phyloP scores from a whole-genome alignment of 2,329 filamentous ascomycete genomes.

The Calonectria honghensis region DNA sequence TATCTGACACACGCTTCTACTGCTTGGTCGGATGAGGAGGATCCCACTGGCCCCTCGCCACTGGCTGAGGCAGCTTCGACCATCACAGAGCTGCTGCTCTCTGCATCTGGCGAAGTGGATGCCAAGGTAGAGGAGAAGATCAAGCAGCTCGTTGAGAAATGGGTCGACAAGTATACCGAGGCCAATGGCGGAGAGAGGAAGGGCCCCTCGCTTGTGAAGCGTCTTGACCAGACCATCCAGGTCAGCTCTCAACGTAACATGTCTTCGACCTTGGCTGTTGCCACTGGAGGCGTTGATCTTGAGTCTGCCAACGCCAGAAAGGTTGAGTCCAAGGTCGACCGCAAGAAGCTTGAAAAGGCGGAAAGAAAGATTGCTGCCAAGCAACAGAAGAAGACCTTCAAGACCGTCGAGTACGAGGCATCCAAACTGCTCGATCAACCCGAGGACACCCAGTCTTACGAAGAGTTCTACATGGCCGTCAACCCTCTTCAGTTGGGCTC shows the following conservation, averaged over 20 bases:
- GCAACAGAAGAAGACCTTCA: slow-evolving; percentile 98
- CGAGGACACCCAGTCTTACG: slow-evolving; percentile 91
- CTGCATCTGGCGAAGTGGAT: slow-evolving; percentile 90
- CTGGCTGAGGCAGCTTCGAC: slow-evolving; percentile 88
- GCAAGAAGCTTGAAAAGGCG: slow-evolving; percentile 99
- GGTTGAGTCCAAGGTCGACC: slow-evolving; percentile 97
- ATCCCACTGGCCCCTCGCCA: slow-evolving; percentile 81
- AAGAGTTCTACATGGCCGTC: slow-evolving; percentile 99
- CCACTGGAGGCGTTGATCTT: slow-evolving; percentile 89
- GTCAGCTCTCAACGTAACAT: slow-evolving; percentile 96
- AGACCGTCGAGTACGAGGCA: slow-evolving; percentile 98
- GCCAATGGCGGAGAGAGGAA: slow-evolving; percentile 83
- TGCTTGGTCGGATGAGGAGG: slow-evolving; percentile 84
- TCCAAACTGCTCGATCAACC: slow-evolving; percentile 90
- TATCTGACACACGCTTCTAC: slow-evolving; percentile 96
- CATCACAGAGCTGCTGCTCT: slow-evolving; percentile 92
- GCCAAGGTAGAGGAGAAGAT: slow-evolving; percentile 84
- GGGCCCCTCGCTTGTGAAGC: slow-evolving; percentile 85
- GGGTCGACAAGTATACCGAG: slow-evolving; percentile 87
- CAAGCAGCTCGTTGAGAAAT: slow-evolving; percentile 89
- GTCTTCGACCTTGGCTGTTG: slow-evolving; percentile 93
- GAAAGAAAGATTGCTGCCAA: slow-evolving; percentile 98
- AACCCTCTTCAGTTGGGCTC: slow-evolving; percentile 93
- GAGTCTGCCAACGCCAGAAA: slow-evolving; percentile 95
- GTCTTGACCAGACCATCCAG: slow-evolving; percentile 95